Base-by-base conservation (phyloP, 1,139 yeast species). In the Yarrowia galli region DNA sequence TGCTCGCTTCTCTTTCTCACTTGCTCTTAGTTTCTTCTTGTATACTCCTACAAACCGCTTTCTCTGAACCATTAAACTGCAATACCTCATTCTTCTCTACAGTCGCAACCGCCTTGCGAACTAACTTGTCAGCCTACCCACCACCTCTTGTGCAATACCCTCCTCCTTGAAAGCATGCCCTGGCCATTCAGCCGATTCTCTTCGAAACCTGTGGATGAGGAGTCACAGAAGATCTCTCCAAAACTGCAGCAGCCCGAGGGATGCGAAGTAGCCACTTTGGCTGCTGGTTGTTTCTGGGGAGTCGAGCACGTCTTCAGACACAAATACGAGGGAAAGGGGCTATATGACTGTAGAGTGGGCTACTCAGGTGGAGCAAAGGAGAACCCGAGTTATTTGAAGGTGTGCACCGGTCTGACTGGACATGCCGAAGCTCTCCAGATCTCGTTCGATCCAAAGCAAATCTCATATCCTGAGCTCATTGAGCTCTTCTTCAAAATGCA, bases 401-500 rank as follows among this genome's bases (percentile, higher is more conserved):
- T 95, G 7, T 91, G 97, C 77, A 77, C 84, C 15, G 93, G 93
- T 32, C 80, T 82, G 20, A 91, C 98, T 3, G 79, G 80, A 45
- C 77, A 81, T 70, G 83, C 84, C 8, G 99, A 95, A 77, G 88
- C 90, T 5, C 79, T 93, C 8, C 60, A 93, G 76, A 81, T 95
- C 28, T 83, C 95, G 0, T 95, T 85, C 75, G 95, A 93, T 74
- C 97, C 98, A 38, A 72, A 82, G 16, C 74, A 79, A 51, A 83
- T 91, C 16, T 72, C 85, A 1, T 82, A 87, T 72, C 84, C 80
- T 69, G 91, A 89, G 48, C 80, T 95, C 67, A 79, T 91, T 68
- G 96, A 89, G 72, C 91, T 93, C 73, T 95, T 93, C 80, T 93
- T 91, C 82, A 83, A 89, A 75, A 92, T 92, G 79, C 99, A 95